Evolutionary conservation across 345 rosid species (phyloP).

Genomic region (Alliaria petiolata): DNA sequence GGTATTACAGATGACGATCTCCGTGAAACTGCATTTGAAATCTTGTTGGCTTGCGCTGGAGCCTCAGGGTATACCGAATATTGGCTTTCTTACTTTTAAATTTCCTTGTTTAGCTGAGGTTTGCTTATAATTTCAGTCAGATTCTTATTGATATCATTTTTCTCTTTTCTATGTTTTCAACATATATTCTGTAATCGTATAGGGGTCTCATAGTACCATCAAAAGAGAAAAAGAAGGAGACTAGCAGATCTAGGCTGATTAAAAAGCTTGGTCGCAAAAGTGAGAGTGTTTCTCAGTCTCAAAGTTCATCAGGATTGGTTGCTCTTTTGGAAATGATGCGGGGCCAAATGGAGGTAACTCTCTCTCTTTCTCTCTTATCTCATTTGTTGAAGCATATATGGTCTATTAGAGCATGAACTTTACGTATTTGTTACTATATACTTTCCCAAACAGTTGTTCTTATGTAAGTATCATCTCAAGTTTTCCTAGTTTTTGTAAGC

Average conservation of each 20-base stretch:
- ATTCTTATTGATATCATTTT: neutral
- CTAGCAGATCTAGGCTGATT: slow-evolving; percentile 68
- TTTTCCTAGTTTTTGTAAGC: neutral
- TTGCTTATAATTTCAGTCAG: neutral
- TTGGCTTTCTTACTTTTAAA: slow-evolving; percentile 8
- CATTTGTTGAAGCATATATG: neutral
- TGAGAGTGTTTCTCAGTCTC: slow-evolving; percentile 58
- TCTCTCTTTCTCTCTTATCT: slow-evolving; percentile 10
- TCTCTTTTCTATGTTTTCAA: slow-evolving; percentile 9
- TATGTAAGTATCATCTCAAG: neutral
- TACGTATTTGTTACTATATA: neutral
- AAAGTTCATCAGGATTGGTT: slow-evolving; percentile 68
- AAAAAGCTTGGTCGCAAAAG: slow-evolving; percentile 90
- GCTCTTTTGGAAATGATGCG: slow-evolving; percentile 84
- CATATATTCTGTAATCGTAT: slow-evolving; percentile 17
- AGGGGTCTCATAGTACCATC: slow-evolving; percentile 94
- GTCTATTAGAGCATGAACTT: neutral
- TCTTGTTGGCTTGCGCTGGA: slow-evolving; percentile 96
- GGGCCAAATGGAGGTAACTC: slow-evolving; percentile 89
- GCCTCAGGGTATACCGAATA: slow-evolving; percentile 71
- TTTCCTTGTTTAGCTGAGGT: slow-evolving; percentile 7
- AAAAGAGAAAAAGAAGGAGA: slow-evolving; percentile 85
- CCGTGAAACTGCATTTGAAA: slow-evolving; percentile 91
- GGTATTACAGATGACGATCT: slow-evolving; percentile 92
- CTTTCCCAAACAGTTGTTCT: neutral